These are phyloP conservation scores for Talaromyces verruculosus DNA, from an alignment of 2,329 filamentous ascomycete genomes.

Conservation along the genomic window DNA sequence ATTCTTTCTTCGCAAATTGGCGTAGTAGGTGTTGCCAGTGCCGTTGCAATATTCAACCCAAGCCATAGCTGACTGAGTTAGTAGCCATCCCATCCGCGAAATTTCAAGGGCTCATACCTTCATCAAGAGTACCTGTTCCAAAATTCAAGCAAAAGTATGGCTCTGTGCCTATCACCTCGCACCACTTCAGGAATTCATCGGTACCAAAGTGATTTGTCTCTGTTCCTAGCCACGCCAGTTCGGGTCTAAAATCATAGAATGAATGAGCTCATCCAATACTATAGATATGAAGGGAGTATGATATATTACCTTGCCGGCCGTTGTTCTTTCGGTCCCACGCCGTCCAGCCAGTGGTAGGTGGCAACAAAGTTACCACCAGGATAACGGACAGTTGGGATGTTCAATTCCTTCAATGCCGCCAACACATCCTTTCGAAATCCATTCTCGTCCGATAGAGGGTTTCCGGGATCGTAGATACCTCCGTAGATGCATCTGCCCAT, in stretches of 20 bases:
- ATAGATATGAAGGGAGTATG: neutral
- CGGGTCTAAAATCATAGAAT: conserved; percentile 51
- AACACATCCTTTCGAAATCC: conserved; percentile 81
- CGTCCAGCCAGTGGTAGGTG: conserved; percentile 83
- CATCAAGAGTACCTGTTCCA: conserved; percentile 62
- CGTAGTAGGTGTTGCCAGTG: conserved; percentile 73
- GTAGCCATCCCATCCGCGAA: neutral
- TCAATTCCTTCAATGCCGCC: conserved; percentile 68
- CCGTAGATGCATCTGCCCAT: conserved; percentile 90
- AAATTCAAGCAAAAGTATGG: conserved; percentile 80
- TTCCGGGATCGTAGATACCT: conserved; percentile 77
- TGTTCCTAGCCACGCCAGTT: conserved; percentile 75
- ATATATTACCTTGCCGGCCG: conserved; percentile 56
- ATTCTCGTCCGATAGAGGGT: conserved; percentile 68
- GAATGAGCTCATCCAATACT: neutral
- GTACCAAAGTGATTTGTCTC: conserved; percentile 81
- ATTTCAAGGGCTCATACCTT: conserved; percentile 41
- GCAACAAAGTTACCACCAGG: conserved; percentile 83
- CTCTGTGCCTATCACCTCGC: conserved; percentile 68
- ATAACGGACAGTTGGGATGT: conserved; percentile 75
- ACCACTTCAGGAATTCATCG: conserved; percentile 84
- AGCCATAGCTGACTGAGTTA: conserved; percentile 54
- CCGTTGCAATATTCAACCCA: conserved; percentile 90
- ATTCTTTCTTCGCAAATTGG: conserved; percentile 73
- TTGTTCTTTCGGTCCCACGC: conserved; percentile 70